phyloP scores from a whole-genome alignment of 805 yeast species.

The Wickerhamiella australiensis region DNA sequence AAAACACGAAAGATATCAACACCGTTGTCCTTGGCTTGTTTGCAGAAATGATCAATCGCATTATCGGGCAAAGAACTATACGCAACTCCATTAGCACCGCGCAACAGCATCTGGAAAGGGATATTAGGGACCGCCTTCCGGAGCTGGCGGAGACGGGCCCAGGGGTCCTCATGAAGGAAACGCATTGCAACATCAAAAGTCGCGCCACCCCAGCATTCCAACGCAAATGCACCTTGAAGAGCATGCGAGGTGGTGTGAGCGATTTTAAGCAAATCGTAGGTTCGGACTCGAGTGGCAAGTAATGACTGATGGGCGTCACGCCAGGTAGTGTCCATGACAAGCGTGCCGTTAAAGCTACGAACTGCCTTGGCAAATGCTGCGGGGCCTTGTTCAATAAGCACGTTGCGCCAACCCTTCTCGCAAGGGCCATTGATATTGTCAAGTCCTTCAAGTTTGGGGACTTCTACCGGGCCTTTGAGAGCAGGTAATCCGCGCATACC shows the following conservation, averaged over 20 bases:
- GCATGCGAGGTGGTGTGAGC: slow-evolving; percentile 94
- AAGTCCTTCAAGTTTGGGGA: slow-evolving; percentile 61
- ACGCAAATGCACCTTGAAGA: slow-evolving; percentile 76
- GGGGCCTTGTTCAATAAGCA: slow-evolving; percentile 74
- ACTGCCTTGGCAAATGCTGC: slow-evolving; percentile 81
- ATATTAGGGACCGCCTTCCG: slow-evolving; percentile 90
- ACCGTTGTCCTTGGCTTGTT: slow-evolving; percentile 90
- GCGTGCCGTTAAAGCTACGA: slow-evolving; percentile 69
- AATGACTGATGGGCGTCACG: slow-evolving; percentile 99
- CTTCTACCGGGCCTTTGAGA: slow-evolving; percentile 56
- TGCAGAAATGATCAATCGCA: slow-evolving; percentile 93
- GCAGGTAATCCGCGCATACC: slow-evolving; percentile 94
- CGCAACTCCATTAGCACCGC: slow-evolving; percentile 99
- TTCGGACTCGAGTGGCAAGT: slow-evolving; percentile 93
- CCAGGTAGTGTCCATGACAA: slow-evolving; percentile 98
- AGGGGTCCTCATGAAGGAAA: slow-evolving; percentile 96
- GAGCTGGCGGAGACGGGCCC: slow-evolving; percentile 86
- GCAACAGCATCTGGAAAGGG: slow-evolving; percentile 96
- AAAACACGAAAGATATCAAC: slow-evolving; percentile 96
- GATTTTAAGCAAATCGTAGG: slow-evolving; percentile 78
- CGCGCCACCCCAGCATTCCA: slow-evolving; percentile 99
- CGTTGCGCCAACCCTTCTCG: slow-evolving; percentile 85
- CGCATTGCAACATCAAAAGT: slow-evolving; percentile 98
- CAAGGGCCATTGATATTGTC: slow-evolving; percentile 48
- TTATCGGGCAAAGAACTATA: slow-evolving; percentile 96